A percentile compares a stretch with the other conserved stretches of the same genome.
phyloP scores from a whole-genome alignment of 441 rosid species.

The Lagerstroemia fauriei region DNA sequence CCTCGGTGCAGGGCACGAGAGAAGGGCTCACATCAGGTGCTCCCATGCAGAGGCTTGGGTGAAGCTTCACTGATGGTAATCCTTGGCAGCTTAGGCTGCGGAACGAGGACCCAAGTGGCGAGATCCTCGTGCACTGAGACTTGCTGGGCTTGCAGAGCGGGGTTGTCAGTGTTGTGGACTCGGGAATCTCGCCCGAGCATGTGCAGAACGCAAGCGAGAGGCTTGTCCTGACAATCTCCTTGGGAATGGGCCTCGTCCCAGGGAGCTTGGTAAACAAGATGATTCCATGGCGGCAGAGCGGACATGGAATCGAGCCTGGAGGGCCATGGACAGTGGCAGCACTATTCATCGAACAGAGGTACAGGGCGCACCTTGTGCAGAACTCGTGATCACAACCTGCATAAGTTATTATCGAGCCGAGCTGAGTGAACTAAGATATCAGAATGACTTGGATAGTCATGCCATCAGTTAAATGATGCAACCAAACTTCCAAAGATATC shows the following conservation, averaged over 20 bases:
- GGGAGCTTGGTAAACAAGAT: conserved; percentile 76
- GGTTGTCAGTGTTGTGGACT: conserved; percentile 53
- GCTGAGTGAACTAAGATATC: not conserved
- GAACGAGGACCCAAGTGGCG: conserved; percentile 67
- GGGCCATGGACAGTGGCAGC: conserved; percentile 52
- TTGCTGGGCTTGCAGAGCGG: conserved; percentile 66
- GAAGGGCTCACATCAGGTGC: conserved; percentile 55
- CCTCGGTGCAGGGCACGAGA: conserved; percentile 41
- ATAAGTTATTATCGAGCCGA: not conserved
- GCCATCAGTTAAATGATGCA: too few species aligned
- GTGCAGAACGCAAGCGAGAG: conserved; percentile 73
- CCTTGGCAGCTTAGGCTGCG: conserved; percentile 72
- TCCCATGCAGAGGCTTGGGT: conserved; percentile 69
- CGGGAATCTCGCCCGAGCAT: conserved; percentile 64
- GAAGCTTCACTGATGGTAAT: conserved; percentile 59
- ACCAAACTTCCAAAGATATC: not conserved
- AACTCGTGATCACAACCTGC: conserved; percentile 93
- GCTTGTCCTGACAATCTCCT: conserved; percentile 61
- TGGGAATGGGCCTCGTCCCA: conserved; percentile 38
- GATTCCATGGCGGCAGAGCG: conserved; percentile 84
- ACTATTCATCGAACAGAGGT: conserved; percentile 74
- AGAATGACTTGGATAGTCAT: not conserved
- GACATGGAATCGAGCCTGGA: conserved; percentile 82
- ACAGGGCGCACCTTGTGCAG: conserved; percentile 79
- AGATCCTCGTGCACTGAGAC: conserved; percentile 48